phyloP scores from a whole-genome alignment of 441 rosid genomes.

The Pelargonium cotyledonis region DNA sequence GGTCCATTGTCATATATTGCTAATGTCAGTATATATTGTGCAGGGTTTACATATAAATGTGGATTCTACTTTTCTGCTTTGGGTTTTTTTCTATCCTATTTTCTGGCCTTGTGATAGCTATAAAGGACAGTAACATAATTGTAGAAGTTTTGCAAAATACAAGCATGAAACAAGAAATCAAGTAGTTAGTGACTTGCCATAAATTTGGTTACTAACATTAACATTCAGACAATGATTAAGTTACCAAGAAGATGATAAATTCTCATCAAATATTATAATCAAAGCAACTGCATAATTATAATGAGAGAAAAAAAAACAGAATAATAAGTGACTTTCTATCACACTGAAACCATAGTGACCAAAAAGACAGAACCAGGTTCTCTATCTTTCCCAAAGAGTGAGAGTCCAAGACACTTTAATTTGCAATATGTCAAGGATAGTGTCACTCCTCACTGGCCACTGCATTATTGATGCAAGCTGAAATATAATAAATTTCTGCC shows the following conservation, averaged over 20 bases:
- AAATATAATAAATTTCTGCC: conserved; percentile 17
- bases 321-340: conserved; percentile 24
- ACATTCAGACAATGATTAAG: not conserved
- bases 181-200: not conserved
- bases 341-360: not conserved
- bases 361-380: conserved; percentile 35
- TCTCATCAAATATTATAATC: not conserved
- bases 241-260: not conserved
- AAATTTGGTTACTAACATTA: not conserved
- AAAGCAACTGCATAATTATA: not conserved
- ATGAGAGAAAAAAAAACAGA: not conserved
- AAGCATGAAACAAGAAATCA: not conserved
- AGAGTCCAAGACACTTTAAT: conserved; percentile 24
- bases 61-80: not conserved
- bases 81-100: not conserved
- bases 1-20: conserved; percentile 1
- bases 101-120: not conserved
- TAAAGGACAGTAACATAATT: not conserved
- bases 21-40: not conserved
- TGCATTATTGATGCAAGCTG: conserved; percentile 9
- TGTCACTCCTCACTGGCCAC: conserved; percentile 18
- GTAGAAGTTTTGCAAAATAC: not conserved
- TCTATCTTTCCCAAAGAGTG: conserved; percentile 18
- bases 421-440: conserved; percentile 15
- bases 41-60: conserved; percentile 6